Conservation (phyloP, 2,329 filamentous ascomycete genomes). For the Fusarium pilosicola region DNA sequence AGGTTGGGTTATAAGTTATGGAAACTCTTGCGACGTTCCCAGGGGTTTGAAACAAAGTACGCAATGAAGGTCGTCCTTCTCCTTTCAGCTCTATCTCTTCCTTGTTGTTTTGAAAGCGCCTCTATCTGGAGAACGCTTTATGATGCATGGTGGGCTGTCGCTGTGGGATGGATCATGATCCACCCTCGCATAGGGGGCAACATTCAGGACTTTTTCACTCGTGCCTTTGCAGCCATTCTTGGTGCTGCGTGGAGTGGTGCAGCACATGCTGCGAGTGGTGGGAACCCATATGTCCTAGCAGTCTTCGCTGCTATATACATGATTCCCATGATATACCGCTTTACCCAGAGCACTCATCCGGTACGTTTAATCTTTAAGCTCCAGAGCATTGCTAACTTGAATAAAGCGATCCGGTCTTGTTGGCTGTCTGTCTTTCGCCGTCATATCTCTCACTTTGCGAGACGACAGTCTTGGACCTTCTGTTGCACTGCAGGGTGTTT, state of each 20-base stretch:
- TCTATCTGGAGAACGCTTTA: constrained; percentile 64
- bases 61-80: constrained; percentile 65
- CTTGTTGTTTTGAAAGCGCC: constrained; percentile 58
- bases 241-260: constrained; percentile 66
- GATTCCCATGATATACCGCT: constrained; percentile 68
- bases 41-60: constrained; percentile 67
- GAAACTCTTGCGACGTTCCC: constrained; percentile 61
- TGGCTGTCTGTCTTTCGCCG: constrained; percentile 66
- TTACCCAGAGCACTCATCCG: constrained; percentile 64
- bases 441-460: constrained; percentile 60
- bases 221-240: constrained; percentile 59
- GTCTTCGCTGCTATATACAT: constrained; percentile 66
- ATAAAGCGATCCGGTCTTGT: constrained; percentile 64
- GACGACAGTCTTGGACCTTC: constrained; percentile 46
- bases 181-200: constrained; percentile 64
- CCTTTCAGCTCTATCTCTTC: constrained; percentile 62
- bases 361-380: constrained; percentile 44
- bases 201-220: constrained; percentile 64
- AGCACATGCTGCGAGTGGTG: constrained; percentile 60
- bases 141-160: constrained; percentile 68
- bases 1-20: constrained; percentile 59
- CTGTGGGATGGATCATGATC: constrained; percentile 66
- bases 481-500: constrained; percentile 54
- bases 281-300: constrained; percentile 65
- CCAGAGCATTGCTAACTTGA: constrained; percentile 15